Percentiles rank a stretch among this genome's conserved stretches.
Evolutionary conservation across 352 stramenopile species (phyloP).

Genomic region (Thalassiosira allenii): DNA sequence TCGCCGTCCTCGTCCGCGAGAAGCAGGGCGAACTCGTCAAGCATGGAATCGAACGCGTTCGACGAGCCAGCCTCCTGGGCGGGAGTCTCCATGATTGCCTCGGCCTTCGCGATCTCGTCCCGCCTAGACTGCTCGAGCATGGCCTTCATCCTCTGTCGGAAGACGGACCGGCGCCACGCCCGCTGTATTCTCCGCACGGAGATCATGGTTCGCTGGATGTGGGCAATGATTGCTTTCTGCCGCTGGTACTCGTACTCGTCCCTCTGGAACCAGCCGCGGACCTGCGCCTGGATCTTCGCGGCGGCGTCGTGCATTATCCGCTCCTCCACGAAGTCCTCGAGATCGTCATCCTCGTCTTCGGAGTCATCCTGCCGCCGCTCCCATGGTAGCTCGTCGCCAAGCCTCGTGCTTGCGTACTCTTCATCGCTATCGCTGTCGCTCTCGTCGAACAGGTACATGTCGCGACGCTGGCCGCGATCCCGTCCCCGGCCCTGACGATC

Average conservation of each 20-base stretch:
- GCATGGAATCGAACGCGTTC: conserved; percentile 13
- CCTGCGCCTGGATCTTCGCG: conserved; percentile 21
- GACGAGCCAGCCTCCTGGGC: too few relatives aligned
- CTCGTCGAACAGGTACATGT: neutral
- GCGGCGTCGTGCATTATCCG: neutral
- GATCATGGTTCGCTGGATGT: neutral
- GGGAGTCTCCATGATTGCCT: too few relatives aligned
- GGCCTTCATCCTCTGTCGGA: neutral
- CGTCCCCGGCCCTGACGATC: too few relatives aligned
- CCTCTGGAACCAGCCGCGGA: conserved; percentile 2
- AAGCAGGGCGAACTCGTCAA: conserved; percentile 20
- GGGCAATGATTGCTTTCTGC: neutral
- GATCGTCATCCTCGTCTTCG: neutral
- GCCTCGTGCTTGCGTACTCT: too few relatives aligned
- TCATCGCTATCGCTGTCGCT: too few relatives aligned
- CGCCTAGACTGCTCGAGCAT: neutral
- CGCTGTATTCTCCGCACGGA: neutral
- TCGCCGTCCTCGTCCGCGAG: neutral
- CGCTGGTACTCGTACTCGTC: conserved; percentile 14
- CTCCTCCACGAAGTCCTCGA: neutral
- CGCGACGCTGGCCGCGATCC: too few relatives aligned
- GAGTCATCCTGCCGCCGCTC: too few relatives aligned
- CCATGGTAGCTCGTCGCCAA: too few relatives aligned
- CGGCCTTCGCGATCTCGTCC: neutral
- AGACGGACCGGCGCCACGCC: neutral